phyloP scores from a whole-genome alignment of 2,329 filamentous ascomycete genomes.

The Cladosporium sphaerospermum region DNA sequence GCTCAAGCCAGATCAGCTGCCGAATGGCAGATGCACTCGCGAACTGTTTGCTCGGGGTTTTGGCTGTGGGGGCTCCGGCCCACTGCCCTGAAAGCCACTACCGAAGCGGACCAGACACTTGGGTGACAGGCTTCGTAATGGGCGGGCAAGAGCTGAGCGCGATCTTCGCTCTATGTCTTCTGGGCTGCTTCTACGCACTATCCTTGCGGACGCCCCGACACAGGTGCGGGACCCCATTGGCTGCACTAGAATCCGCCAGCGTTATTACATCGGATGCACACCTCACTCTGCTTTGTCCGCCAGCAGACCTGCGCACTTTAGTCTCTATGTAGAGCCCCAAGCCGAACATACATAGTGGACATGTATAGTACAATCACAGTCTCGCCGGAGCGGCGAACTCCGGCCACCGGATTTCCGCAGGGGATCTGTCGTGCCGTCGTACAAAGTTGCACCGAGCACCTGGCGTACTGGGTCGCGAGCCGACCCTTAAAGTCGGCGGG shows the following conservation, averaged over 20 bases:
- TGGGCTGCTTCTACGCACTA: neutral
- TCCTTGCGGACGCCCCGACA: neutral
- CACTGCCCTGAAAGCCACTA: constrained; percentile 2
- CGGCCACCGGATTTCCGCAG: neutral
- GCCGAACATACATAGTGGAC: neutral
- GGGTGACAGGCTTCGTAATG: constrained; percentile 2
- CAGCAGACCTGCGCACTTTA: neutral
- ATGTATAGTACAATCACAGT: neutral
- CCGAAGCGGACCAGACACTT: constrained; percentile 8
- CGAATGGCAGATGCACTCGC: constrained; percentile 7
- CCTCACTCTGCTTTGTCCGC: neutral
- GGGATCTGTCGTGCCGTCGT: neutral
- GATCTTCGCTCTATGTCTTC: constrained; percentile 7
- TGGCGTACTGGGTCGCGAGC: constrained; percentile 6
- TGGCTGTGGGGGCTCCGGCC: constrained; percentile 4
- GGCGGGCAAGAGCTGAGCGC: constrained; percentile 5
- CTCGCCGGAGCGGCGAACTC: constrained; percentile 1
- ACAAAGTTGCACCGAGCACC: constrained; percentile 2
- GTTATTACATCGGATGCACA: neutral
- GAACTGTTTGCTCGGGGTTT: constrained; percentile 11
- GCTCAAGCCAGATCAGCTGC: constrained; percentile 12
- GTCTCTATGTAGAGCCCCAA: neutral
- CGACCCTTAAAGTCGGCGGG: neutral
- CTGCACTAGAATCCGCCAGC: neutral
- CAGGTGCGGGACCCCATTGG: neutral